Base-by-base conservation (phyloP, 495 filamentous ascomycete genomes). In the Hyaloscypha hepaticicola region DNA sequence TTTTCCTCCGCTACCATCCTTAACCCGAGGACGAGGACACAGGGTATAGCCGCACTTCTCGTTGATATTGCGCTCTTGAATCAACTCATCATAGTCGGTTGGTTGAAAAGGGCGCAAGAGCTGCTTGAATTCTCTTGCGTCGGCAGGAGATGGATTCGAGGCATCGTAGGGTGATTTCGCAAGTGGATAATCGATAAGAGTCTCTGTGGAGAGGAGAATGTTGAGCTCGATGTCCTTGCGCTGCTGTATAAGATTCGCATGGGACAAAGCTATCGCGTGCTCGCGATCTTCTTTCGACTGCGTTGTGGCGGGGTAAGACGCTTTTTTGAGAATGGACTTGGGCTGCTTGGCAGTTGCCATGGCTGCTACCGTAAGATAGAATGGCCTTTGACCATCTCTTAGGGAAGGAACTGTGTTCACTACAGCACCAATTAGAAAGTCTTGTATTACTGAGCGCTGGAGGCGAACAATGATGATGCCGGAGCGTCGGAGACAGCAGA, bases 61-160 rank as follows among this genome's bases (percentile, higher is more conserved):
- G 52, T 89, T 84, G 69, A 89, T 88, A 70, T 94, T 94, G 64
- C 95, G 88, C 75, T 99, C 95, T 59, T 88, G 83, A 66, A 97
- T 85, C 19, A 97, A 74, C 64, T 88, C 87, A 69, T 96, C 90
- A 78, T 93, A 96, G 75, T 99, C 94, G 21, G 80, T 74, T 1
- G 93, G 91, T 65, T 90, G 88, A 77, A 97, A 97, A n/a, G 82
- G 79, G 0, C 75, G 67, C 22, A 98, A 68, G 1, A 83, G 78
- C 0, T 74, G 55, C 63, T 87, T 87, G 76, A 97, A 78, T 64
- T 69, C 64, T 49, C 69, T 62, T 7, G 76, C 79, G 72, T 96
- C 90, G 51, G 75, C 58, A 3, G 80, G 65, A 3, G 83, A 80
- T 1, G 89, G 90, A 45, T 79, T 72, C 28, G 83, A 77, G 4